phyloP scores from a whole-genome alignment of 2,329 filamentous ascomycete species.

The Ophiostoma fasciatum region DNA sequence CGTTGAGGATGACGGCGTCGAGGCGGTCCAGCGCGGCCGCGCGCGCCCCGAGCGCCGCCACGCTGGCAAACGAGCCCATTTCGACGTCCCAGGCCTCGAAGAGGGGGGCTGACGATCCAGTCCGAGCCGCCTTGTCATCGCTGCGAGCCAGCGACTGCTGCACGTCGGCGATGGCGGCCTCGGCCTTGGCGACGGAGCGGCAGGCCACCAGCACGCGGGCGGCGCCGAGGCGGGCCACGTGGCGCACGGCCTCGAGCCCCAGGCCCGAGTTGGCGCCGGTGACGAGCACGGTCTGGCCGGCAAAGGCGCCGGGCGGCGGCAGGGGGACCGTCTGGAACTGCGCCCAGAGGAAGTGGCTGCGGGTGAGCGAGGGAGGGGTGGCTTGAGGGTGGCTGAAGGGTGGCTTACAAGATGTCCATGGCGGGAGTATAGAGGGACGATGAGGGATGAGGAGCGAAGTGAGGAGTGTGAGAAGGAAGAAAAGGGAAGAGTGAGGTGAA shows the following conservation, averaged over 20 bases:
- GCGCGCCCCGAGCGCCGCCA: slow-evolving; percentile 25
- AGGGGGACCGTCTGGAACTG: slow-evolving; percentile 12
- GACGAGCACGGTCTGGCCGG: slow-evolving; percentile 19
- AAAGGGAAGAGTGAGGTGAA: not conserved
- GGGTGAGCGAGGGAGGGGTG: slow-evolving; percentile 2
- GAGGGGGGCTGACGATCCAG: too few relatives aligned
- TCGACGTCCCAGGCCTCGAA: slow-evolving; percentile 37
- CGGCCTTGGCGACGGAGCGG: slow-evolving; percentile 21
- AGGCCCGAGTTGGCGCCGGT: slow-evolving; percentile 25
- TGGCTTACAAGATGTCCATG: not conserved
- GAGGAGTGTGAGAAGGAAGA: too few relatives aligned
- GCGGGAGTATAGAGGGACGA: not conserved
- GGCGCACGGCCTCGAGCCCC: slow-evolving; percentile 23
- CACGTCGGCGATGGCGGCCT: slow-evolving; percentile 24
- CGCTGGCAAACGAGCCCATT: slow-evolving; percentile 29
- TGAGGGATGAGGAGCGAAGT: not conserved
- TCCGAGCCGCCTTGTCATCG: slow-evolving; percentile 1
- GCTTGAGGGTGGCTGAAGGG: slow-evolving; percentile 1
- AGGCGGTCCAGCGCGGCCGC: slow-evolving; percentile 22
- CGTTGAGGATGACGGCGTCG: slow-evolving; percentile 29
- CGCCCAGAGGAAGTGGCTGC: slow-evolving; percentile 10
- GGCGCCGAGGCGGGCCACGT: slow-evolving; percentile 22
- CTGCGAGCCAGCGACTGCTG: slow-evolving; percentile 14
- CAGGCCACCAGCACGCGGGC: slow-evolving; percentile 24
- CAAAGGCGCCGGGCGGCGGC: slow-evolving; percentile 11